Evolutionary conservation across 768 basidiomycete species (phyloP), one percentile per base, ranked within the genome.

Genomic region (Trametes cinnabarina): DNA sequence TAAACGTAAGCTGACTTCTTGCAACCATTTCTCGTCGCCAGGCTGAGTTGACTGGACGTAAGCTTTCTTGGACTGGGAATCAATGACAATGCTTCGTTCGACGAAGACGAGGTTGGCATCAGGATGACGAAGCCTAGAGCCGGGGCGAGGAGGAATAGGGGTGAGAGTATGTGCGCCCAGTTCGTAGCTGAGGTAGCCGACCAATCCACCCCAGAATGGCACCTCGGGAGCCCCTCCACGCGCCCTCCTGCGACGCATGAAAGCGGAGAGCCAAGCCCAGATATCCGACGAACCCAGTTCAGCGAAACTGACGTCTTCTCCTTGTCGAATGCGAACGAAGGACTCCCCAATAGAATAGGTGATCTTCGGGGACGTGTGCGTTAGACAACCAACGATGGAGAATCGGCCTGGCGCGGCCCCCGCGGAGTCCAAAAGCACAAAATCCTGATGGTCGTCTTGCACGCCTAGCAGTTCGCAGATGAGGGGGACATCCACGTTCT

Each of bases 171-270:
- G 72, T 5, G 86, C 79, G 12, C 90, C 92, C 17, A 92, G 76
- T 69, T 92, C 92, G 66, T 93, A 94, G 63, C 87, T 88, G 58
- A 93, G 72, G 58, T 81, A 84, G 9, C 92, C 92, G 22, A 92
- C 71, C 14, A 93, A 74, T 22, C 92, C 92, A 34, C 90, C 92
- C 89, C 90, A 92, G 69, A 93, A 93, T 0, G 90, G 91, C 42
- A 84, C 69, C 10, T 83, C 77, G 7, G 76, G 63, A 40, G 65
- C 65, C 3, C 88, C 87, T 22, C 77, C 77, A 22, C 63, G 58
- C 9, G 79, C 82, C 57, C 75, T 77, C 47, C 74, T 77, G 19
- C 71, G 60, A 32, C 74, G 78, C 86, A 91, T 89, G 72, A 87
- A 91, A n/a, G 73, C 68, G 23, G 82, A 78, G 22, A 91, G 72